These are phyloP conservation scores for Candida pseudofarinosa DNA, from an alignment of 805 yeast species.

Conservation along the genomic window DNA sequence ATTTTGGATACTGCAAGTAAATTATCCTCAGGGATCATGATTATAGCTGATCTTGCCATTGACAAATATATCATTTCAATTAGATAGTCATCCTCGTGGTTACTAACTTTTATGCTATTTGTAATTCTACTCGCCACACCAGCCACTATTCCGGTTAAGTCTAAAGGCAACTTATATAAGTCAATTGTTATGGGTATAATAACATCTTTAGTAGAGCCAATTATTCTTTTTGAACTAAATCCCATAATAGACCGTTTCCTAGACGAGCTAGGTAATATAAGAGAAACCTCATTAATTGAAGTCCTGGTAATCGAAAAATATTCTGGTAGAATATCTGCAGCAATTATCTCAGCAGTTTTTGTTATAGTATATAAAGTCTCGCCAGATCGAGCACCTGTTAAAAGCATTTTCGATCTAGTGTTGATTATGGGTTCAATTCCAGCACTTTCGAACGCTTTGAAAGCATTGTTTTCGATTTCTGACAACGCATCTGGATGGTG, in stretches of 20 bases:
- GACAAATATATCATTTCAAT: conserved; percentile 57
- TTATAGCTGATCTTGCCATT: conserved; percentile 56
- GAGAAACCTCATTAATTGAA: conserved; percentile 46
- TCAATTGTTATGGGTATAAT: conserved; percentile 57
- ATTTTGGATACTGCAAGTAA: conserved; percentile 27
- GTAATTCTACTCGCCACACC: conserved; percentile 54
- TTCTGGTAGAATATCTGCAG: conserved; percentile 27
- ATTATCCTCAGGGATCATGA: conserved; percentile 54
- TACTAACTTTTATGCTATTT: conserved; percentile 17
- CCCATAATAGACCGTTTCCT: conserved; percentile 33
- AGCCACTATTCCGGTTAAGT: conserved; percentile 63
- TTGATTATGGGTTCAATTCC: conserved; percentile 45
- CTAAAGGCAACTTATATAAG: conserved; percentile 49
- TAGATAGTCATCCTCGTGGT: conserved; percentile 11
- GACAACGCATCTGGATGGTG: not conserved
- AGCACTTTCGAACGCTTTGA: conserved; percentile 30
- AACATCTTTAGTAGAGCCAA: conserved; percentile 55
- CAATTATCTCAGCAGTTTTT: conserved; percentile 38
- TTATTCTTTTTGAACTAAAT: conserved; percentile 37
- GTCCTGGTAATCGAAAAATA: conserved; percentile 54
- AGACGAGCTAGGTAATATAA: conserved; percentile 42
- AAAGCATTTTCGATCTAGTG: conserved; percentile 35
- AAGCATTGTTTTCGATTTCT: conserved; percentile 30
- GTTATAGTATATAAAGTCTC: conserved; percentile 39
- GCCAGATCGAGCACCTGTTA: conserved; percentile 58